Base-by-base conservation (phyloP, 2,329 filamentous ascomycete species). In the Aaosphaeria pasadenensis region DNA sequence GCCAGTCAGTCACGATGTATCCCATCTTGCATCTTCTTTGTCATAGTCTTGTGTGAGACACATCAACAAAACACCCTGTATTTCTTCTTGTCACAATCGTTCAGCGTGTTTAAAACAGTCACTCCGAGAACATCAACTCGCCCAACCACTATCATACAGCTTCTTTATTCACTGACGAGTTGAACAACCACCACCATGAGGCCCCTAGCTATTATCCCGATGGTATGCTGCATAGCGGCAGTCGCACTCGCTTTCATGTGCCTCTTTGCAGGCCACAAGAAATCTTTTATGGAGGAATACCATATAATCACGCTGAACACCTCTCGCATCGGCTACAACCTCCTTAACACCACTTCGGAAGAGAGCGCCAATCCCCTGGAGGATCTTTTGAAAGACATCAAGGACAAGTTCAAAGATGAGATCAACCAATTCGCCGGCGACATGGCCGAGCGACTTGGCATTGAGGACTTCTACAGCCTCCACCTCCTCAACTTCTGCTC, bases 401-500 rank as follows among this genome's bases (percentile, higher is more conserved):
- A 67, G 42, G 56, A 69, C 52, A 48, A 56, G 49, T 56, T 74
- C 53, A 56, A 72, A 48, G 59, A 69, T 46, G 63, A 70, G 35
- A 63, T 80, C 46, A 69, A 77, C 57, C 64, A 76, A 47, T 61
- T 62, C 43, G 55, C 73, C 35, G 68, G 66, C 57, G 67, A 71
- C 42, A 62, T 80, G 29, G 74, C 77, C 17, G 63, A 73, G 41
- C 64, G 72, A 13, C 66, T 84, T 11, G 78, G 80, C 35, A 71
- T 85, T 33, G 73, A 80, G 38, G 78, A 85, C 64, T 86, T 81
- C 67, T 86, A 86, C 70, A 78, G 75, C 17, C 73, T 79, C 11
- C 81, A 86, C 62, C 59, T 85, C 47, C 77, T 85, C 67, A 75
- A 80, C 63, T 81, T 80, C 69, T 86, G 84, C 69, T 74, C 70